These are phyloP conservation scores for Penicilliopsis zonata DNA, from an alignment of 495 filamentous ascomycete species.

Conservation along the genomic window DNA sequence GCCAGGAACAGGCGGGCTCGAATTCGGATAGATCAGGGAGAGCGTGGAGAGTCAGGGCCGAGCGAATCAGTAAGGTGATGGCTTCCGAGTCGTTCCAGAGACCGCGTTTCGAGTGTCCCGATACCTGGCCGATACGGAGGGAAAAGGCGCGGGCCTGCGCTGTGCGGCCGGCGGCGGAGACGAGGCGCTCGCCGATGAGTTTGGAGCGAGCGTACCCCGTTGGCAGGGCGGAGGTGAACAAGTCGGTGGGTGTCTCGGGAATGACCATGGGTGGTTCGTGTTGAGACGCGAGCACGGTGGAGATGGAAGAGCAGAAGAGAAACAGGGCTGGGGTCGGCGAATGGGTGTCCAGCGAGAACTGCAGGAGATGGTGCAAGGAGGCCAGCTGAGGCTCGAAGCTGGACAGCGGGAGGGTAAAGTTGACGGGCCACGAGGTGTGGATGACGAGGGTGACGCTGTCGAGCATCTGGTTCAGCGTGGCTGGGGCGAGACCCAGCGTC, in stretches of 20 bases:
- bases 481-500: constrained; percentile 28
- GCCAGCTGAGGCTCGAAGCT: constrained; percentile 34
- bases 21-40: constrained; percentile 36
- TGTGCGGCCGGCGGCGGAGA: constrained; percentile 21
- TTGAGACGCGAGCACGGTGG: constrained; percentile 27
- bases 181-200: constrained; percentile 40
- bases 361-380: constrained; percentile 39
- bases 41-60: constrained; percentile 31
- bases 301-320: constrained; percentile 41
- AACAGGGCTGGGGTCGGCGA: constrained; percentile 30
- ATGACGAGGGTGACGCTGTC: constrained; percentile 36
- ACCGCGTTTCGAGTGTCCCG: constrained; percentile 36
- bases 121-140: constrained; percentile 50
- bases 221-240: constrained; percentile 25
- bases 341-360: constrained; percentile 36
- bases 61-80: constrained; percentile 43
- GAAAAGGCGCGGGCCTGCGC: constrained; percentile 29
- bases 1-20: constrained; percentile 34
- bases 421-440: constrained; percentile 47
- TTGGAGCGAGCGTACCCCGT: constrained; percentile 51
- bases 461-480: constrained; percentile 21
- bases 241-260: constrained; percentile 26
- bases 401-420: constrained; percentile 36
- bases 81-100: constrained; percentile 50
- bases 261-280: constrained; percentile 20